Evolutionary conservation across 345 rosid genomes (phyloP).

Genomic region (Lepidium didymum): DNA sequence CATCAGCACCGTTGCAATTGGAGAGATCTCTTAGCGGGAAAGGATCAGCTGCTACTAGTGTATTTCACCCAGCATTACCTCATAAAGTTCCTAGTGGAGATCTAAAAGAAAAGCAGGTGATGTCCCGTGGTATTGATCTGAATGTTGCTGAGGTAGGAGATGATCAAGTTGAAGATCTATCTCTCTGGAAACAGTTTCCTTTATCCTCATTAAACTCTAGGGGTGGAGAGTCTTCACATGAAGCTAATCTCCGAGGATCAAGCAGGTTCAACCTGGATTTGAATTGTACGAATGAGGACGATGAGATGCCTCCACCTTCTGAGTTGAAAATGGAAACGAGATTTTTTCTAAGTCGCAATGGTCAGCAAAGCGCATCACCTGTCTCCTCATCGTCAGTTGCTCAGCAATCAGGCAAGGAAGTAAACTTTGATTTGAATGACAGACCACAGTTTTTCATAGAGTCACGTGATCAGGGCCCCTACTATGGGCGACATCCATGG

Average conservation of each 20-base stretch:
- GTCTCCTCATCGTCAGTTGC: slow-evolving; percentile 68
- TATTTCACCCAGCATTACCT: slow-evolving; percentile 62
- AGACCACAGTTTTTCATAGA: slow-evolving; percentile 47
- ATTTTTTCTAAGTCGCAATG: slow-evolving; percentile 42
- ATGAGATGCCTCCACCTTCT: slow-evolving; percentile 42
- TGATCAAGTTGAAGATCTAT: slow-evolving; percentile 45
- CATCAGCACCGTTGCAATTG: slow-evolving; percentile 56
- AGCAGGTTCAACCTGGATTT: slow-evolving; percentile 70
- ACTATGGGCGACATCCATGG: slow-evolving; percentile 31
- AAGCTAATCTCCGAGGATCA: slow-evolving; percentile 48
- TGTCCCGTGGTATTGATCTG: slow-evolving; percentile 67
- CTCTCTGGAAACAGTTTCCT: slow-evolving; percentile 41
- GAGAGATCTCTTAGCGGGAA: slow-evolving; percentile 68
- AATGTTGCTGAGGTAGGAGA: slow-evolving; percentile 74
- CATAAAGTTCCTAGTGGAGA: slow-evolving; percentile 46
- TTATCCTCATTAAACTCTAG: slow-evolving; percentile 44
- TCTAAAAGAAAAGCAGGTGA: slow-evolving; percentile 39
- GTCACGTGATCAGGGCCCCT: slow-evolving; percentile 43
- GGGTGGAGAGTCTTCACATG: slow-evolving; percentile 59
- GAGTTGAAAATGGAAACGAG: slow-evolving; percentile 47
- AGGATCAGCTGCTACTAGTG: slow-evolving; percentile 71
- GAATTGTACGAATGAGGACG: slow-evolving; percentile 62
- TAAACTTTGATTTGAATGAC: slow-evolving; percentile 85
- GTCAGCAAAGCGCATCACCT: slow-evolving; percentile 67
- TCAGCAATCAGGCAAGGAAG: slow-evolving; percentile 50